phyloP scores from a whole-genome alignment of 768 basidiomycete species.

The Lentinula detonsa region DNA sequence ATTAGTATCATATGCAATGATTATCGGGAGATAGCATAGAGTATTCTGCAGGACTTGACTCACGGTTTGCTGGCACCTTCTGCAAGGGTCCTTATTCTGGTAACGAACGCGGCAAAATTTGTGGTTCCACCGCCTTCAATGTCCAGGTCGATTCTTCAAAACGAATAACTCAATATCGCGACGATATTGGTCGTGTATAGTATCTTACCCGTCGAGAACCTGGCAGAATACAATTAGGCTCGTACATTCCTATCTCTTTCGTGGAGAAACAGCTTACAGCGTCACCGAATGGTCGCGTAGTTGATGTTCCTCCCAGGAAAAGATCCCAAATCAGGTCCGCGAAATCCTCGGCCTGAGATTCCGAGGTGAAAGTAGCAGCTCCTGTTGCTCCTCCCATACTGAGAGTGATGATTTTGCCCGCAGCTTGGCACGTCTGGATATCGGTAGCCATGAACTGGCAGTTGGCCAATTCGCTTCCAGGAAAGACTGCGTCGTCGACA shows the following conservation, averaged over 20 bases:
- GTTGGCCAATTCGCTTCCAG: constrained; percentile 51
- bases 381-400: constrained; percentile 51
- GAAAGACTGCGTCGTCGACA: constrained; percentile 34
- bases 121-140: constrained; percentile 51
- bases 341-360: constrained; percentile 43
- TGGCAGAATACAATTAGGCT: background rate
- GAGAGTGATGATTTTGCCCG: constrained; percentile 45
- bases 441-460: constrained; percentile 50
- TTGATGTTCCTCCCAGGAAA: constrained; percentile 59
- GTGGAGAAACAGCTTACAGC: constrained; percentile 24
- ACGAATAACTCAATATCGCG: background rate
- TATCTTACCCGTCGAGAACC: constrained; percentile 50
- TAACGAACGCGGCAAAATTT: constrained; percentile 44
- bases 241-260: too few species aligned
- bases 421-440: constrained; percentile 53
- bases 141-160: constrained; percentile 48
- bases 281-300: constrained; percentile 54
- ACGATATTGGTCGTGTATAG: background rate
- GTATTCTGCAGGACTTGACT: constrained; percentile 8
- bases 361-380: constrained; percentile 42
- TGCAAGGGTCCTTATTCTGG: constrained; percentile 34
- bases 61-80: constrained; percentile 43
- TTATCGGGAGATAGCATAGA: background rate
- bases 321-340: constrained; percentile 59
- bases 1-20: background rate